Base-by-base conservation (phyloP, 257 asterid genomes). In the Solanum clarkiae region DNA sequence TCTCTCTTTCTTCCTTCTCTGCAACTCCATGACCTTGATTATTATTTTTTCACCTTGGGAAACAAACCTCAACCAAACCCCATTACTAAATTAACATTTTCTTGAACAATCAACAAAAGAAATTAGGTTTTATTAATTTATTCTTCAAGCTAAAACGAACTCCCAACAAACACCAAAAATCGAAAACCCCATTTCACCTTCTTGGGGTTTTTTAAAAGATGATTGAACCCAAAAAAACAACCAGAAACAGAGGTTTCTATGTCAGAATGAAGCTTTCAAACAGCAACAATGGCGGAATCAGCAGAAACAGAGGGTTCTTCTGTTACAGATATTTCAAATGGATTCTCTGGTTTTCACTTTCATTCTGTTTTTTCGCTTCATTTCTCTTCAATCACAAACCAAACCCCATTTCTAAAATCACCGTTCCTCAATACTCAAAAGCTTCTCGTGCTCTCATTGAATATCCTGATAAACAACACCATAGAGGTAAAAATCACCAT, bases 401-500 rank as follows among this genome's bases (percentile, higher is more conserved):
- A 15, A 54, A 59, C 32, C 17, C 90, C 29, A 84, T 91, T 51
- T 84, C 97, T 7, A 85, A 77, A 87, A 88, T 93, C 75, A 84
- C 93, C 71, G n/a, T 93, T 59, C 69, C 88, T 56, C 92, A 75
- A 55, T 88, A 54, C 44, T 80, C 93, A 18, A 88, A 90, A 63
- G 90, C 94, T 3, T 90, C 95, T n/a, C 94, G 92, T 55, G 98
- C 95, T 17, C 91, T 96, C 1, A 84, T 92, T 49, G 95, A 94
- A 85, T 83, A 88, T 66, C 71, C 89, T 68, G 54, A 9, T 5
- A 40, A 11, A 15, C 22, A 54, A 47, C 40, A 85, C 59, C 85
- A 65, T 22, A 45, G 47, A 85, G 90, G 88, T 80, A 72, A 9
- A 29, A 7, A 22, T 68, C 26, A 4, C 24, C 9, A 44, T 44